Percentiles rank a stretch among this genome's conserved stretches.
These are phyloP conservation scores for Lotmaria passim DNA, from an alignment of 208 protist species.

Conservation along the genomic window DNA sequence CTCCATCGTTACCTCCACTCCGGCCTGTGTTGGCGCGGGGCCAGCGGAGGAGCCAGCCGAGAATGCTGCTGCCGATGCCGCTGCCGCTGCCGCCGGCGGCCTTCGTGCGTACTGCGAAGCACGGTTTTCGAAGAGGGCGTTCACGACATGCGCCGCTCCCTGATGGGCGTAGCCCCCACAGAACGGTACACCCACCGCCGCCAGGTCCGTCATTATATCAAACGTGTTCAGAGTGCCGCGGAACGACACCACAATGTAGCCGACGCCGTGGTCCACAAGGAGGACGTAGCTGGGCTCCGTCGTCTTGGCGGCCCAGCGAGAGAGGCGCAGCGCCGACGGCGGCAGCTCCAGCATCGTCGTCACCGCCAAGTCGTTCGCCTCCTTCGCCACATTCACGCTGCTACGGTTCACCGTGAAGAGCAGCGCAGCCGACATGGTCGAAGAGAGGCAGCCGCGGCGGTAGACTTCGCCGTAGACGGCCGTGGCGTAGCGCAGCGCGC, in stretches of 20 bases:
- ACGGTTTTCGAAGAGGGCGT: conserved; percentile 56
- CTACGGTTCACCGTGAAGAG: conserved; percentile 45
- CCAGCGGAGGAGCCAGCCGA: neutral
- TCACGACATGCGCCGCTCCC: conserved; percentile 48
- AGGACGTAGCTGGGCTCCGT: conserved; percentile 65
- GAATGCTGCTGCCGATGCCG: neutral
- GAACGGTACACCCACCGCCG: conserved; percentile 51
- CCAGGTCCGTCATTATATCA: conserved; percentile 69
- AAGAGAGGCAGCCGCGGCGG: conserved; percentile 48
- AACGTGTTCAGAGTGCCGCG: conserved; percentile 62
- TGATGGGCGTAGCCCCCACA: conserved; percentile 61
- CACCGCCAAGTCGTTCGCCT: conserved; percentile 53
- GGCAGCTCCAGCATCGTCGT: conserved; percentile 55
- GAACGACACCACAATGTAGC: conserved; percentile 63
- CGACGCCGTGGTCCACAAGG: conserved; percentile 49
- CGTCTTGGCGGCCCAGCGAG: conserved; percentile 46
- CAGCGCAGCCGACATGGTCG: conserved; percentile 33
- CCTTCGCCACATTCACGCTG: conserved; percentile 32
- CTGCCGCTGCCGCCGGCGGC: neutral
- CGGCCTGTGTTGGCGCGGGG: neutral
- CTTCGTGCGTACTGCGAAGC: conserved; percentile 13
- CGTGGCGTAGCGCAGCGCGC: conserved; percentile 61
- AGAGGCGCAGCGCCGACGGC: conserved; percentile 38
- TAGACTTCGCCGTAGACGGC: conserved; percentile 70
- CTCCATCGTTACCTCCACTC: conserved; percentile 1